These are phyloP conservation scores for Coemansia sp. DNA, from an alignment of 192 early-diverging fungal genomes.

Conservation along the genomic window DNA sequence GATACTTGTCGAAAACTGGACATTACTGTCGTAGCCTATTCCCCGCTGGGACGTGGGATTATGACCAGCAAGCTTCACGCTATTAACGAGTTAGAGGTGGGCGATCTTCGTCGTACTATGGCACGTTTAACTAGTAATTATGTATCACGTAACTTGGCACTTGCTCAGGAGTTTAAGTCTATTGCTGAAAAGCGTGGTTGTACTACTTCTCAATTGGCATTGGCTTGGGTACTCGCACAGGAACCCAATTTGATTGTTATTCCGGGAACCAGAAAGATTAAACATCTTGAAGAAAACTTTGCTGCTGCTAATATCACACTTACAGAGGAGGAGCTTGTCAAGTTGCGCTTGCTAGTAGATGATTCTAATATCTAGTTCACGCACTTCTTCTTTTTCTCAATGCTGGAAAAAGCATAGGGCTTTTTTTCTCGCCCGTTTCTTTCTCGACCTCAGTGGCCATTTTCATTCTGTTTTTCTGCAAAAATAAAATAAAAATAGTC, in stretches of 20 bases:
- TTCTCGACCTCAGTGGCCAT: too few relatives aligned
- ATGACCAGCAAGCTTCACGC: slow-evolving; percentile 61
- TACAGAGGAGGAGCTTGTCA: slow-evolving; percentile 23
- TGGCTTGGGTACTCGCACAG: slow-evolving; percentile 68
- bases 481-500: too few relatives aligned
- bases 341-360: slow-evolving; percentile 15
- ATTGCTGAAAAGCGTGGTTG: slow-evolving; percentile 58
- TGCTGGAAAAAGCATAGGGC: too few relatives aligned
- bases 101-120: slow-evolving; percentile 55
- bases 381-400: too few relatives aligned
- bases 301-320: slow-evolving; percentile 34
- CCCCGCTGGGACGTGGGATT: slow-evolving; percentile 71
- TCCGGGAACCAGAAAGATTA: slow-evolving; percentile 58
- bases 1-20: slow-evolving; percentile 71
- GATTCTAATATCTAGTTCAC: not conserved
- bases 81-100: slow-evolving; percentile 54
- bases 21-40: slow-evolving; percentile 70
- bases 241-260: slow-evolving; percentile 54
- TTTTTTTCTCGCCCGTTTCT: too few relatives aligned
- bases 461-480: too few relatives aligned
- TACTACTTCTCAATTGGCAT: slow-evolving; percentile 55
- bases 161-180: slow-evolving; percentile 56
- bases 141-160: slow-evolving; percentile 60
- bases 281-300: slow-evolving; percentile 48
- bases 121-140: slow-evolving; percentile 63